phyloP scores from a whole-genome alignment of 202 grass and related monocot species.

The Digitaria exilis region DNA sequence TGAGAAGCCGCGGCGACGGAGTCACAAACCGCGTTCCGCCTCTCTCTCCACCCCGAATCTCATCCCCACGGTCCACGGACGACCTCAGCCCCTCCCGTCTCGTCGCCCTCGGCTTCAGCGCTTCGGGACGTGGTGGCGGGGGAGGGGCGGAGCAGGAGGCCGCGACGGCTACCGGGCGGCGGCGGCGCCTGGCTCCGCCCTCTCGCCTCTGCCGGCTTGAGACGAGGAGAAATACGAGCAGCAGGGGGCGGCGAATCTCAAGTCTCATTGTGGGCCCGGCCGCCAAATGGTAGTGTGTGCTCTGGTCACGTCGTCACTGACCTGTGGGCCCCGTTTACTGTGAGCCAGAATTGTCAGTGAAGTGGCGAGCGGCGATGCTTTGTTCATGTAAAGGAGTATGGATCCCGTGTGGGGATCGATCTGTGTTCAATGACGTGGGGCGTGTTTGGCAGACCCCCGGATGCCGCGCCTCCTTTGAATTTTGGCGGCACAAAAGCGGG shows the following conservation, averaged over 20 bases:
- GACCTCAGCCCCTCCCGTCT: background rate
- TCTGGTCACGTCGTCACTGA: background rate
- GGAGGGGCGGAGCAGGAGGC: background rate
- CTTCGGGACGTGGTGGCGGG: background rate
- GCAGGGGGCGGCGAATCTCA: background rate
- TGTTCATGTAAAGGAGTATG: background rate
- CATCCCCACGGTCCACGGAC: background rate
- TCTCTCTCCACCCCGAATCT: background rate
- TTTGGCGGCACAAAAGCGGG: background rate
- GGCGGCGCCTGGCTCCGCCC: conserved; percentile 1
- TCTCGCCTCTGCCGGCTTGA: background rate
- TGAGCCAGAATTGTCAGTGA: background rate
- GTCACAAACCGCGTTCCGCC: background rate
- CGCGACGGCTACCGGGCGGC: background rate
- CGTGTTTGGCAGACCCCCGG: rapidly evolving
- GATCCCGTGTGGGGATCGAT: background rate
- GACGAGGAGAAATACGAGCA: background rate
- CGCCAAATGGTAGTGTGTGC: background rate
- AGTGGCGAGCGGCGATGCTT: rapidly evolving
- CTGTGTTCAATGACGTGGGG: background rate
- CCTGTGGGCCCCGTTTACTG: rapidly evolving
- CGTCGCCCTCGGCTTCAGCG: background rate
- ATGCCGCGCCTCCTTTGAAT: background rate
- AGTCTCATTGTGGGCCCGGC: too few relatives aligned
- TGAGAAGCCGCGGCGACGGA: background rate